These are phyloP conservation scores for Blastocladiella emersonii DNA, from an alignment of 371 early-diverging fungal genomes.

Conservation along the genomic window DNA sequence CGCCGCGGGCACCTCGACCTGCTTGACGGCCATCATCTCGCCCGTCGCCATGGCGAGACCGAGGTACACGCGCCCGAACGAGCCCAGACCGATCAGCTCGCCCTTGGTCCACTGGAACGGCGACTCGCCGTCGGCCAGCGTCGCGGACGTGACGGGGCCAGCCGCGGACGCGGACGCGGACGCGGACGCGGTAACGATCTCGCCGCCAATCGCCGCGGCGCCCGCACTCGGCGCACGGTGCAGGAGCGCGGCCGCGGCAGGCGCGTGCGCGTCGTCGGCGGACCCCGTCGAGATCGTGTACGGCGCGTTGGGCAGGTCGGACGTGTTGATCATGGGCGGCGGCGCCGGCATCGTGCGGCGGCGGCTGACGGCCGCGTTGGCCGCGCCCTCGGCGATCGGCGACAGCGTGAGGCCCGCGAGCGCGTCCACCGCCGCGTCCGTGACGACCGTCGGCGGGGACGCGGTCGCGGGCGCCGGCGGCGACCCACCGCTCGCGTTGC, in stretches of 20 bases:
- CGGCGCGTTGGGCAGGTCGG: background rate
- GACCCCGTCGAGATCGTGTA: too few species aligned
- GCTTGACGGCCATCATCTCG: constrained; percentile 91
- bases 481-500: too few species aligned
- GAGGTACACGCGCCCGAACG: constrained; percentile 85
- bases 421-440: too few species aligned
- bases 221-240: too few species aligned
- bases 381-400: background rate
- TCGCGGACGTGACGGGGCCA: background rate
- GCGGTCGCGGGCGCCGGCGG: too few species aligned
- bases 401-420: too few species aligned
- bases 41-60: constrained; percentile 67
- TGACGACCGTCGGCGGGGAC: too few species aligned
- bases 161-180: too few species aligned
- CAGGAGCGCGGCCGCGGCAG: too few species aligned
- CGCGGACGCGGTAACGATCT: too few species aligned
- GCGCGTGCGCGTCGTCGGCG: too few species aligned
- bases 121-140: background rate
- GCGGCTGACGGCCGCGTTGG: background rate
- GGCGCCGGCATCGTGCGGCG: background rate
- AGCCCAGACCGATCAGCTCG: constrained; percentile 83
- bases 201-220: too few species aligned
- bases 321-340: background rate
- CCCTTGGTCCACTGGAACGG: constrained; percentile 54
- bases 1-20: constrained; percentile 49